Evolutionary conservation across 805 yeast genomes (phyloP).

Genomic region (Maudiozyma saulgeensis): DNA sequence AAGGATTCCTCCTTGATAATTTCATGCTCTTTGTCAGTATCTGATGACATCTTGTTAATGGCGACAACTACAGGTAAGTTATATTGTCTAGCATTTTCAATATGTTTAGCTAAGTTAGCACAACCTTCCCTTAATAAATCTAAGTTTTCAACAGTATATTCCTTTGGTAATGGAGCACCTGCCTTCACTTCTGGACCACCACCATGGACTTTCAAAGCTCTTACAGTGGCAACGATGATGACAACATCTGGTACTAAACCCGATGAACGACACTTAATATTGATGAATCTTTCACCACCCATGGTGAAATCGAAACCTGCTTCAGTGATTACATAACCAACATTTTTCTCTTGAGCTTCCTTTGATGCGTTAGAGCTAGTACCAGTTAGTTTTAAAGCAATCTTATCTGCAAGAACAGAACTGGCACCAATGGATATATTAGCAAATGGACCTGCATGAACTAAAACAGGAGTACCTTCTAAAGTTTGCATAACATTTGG

Average conservation of each 20-base stretch:
- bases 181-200: conserved; percentile 87
- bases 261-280: conserved; percentile 75
- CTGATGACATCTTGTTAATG: conserved; percentile 68
- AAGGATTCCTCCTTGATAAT: conserved; percentile 57
- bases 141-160: conserved; percentile 60
- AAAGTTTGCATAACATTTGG: conserved; percentile 83
- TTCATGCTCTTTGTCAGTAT: conserved; percentile 58
- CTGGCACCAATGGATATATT: conserved; percentile 82
- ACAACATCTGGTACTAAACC: conserved; percentile 71
- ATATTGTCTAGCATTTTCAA: conserved; percentile 57
- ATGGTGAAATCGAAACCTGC: conserved; percentile 86
- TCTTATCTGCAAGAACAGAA: conserved; percentile 69
- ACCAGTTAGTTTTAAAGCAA: conserved; percentile 76
- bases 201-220: conserved; percentile 80
- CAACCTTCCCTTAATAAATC: conserved; percentile 63
- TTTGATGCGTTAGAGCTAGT: conserved; percentile 38
- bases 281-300: conserved; percentile 85
- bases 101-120: conserved; percentile 69
- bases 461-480: conserved; percentile 81
- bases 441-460: conserved; percentile 86
- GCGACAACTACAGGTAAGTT: conserved; percentile 79
- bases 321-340: conserved; percentile 76
- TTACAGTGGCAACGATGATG: conserved; percentile 73
- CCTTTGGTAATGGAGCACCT: conserved; percentile 69
- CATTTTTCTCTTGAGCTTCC: conserved; percentile 38